phyloP scores from a whole-genome alignment of 139 green algal genomes.

The Volvox reticuliferus region DNA sequence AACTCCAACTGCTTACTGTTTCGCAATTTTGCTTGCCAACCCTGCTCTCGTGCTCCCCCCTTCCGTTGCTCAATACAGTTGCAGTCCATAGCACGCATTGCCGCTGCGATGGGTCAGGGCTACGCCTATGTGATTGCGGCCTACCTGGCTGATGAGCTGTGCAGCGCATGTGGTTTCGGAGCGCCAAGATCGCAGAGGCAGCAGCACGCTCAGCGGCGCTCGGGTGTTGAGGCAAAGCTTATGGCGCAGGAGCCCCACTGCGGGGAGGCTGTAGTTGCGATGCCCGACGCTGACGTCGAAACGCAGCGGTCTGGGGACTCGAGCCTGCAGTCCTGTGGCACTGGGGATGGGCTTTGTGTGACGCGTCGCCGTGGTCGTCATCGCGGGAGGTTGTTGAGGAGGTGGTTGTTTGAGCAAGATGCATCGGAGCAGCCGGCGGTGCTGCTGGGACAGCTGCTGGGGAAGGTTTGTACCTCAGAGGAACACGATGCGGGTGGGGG shows the following conservation, averaged over 20 bases:
- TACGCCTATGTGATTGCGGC: background rate
- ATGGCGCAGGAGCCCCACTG: background rate
- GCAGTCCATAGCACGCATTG: background rate
- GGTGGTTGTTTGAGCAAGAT: conserved; percentile 17
- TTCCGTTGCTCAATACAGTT: background rate
- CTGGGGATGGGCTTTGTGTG: no score
- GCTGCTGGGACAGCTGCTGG: background rate
- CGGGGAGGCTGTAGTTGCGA: no score
- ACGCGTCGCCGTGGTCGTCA: no score
- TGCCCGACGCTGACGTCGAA: no score
- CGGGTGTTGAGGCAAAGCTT: no score
- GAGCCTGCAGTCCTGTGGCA: no score
- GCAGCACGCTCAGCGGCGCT: background rate
- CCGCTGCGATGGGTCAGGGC: background rate
- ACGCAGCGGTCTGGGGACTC: no score
- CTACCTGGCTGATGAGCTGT: conserved; percentile 28
- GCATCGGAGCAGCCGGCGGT: background rate
- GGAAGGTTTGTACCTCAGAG: background rate
- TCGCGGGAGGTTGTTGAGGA: background rate
- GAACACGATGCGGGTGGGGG: background rate
- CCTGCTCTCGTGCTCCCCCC: background rate
- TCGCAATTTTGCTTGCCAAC: background rate
- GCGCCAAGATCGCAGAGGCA: background rate
- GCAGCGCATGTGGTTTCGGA: conserved; percentile 4
- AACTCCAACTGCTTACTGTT: no score